phyloP scores from a whole-genome alignment of 805 yeast genomes.

The Cyberlindnera americana region DNA sequence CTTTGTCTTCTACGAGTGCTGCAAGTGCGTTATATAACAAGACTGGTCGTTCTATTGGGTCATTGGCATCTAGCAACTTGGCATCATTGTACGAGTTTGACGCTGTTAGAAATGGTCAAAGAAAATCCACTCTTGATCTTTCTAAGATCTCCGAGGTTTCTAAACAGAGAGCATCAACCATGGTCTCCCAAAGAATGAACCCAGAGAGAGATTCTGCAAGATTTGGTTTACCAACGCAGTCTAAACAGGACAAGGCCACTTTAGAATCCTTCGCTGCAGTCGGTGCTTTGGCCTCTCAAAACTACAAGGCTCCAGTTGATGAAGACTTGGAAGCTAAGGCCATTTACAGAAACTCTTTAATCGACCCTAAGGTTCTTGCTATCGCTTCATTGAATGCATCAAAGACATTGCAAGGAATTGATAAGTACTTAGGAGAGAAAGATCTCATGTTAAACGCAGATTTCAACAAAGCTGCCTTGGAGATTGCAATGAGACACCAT shows the following conservation, averaged over 20 bases:
- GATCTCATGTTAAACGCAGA: slow-evolving; percentile 43
- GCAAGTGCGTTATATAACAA: slow-evolving; percentile 26
- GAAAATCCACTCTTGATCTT: slow-evolving; percentile 43
- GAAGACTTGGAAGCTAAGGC: slow-evolving; percentile 42
- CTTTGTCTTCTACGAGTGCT: slow-evolving; percentile 16
- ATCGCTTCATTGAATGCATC: slow-evolving; percentile 52
- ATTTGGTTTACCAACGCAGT: slow-evolving; percentile 41
- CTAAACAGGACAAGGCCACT: slow-evolving; percentile 37
- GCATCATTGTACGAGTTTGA: slow-evolving; percentile 42
- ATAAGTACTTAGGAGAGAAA: slow-evolving; percentile 39
- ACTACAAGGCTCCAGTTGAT: slow-evolving; percentile 35
- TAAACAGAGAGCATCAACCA: slow-evolving; percentile 33
- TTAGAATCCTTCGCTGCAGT: slow-evolving; percentile 49
- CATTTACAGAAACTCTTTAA: slow-evolving; percentile 32
- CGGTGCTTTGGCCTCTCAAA: slow-evolving; percentile 54
- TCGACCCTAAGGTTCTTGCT: slow-evolving; percentile 42
- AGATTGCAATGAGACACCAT: slow-evolving; percentile 67
- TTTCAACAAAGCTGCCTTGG: slow-evolving; percentile 68
- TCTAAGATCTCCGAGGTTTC: slow-evolving; percentile 51
- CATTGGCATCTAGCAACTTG: slow-evolving; percentile 36
- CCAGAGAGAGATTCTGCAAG: slow-evolving; percentile 28
- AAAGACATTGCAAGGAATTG: slow-evolving; percentile 35
- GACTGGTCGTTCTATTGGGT: slow-evolving; percentile 38
- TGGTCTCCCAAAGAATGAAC: slow-evolving; percentile 29
- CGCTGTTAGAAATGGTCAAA: slow-evolving; percentile 38